Evolutionary conservation across 192 early-diverging fungal genomes (phyloP).

Genomic region (Gaertneriomyces sp.): DNA sequence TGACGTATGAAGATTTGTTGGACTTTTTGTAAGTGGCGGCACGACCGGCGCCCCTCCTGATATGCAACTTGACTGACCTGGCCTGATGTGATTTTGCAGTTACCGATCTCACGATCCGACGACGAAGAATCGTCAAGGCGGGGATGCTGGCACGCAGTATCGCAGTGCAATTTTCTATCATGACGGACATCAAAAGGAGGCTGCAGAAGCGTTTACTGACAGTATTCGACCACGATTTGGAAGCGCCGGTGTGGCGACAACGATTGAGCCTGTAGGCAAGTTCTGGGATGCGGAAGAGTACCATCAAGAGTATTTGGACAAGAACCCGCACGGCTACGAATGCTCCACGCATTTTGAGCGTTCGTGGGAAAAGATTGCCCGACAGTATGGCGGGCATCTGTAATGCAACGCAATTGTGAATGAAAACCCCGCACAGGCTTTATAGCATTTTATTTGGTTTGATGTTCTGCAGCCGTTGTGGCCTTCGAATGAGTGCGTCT

Average conservation of each 20-base stretch:
- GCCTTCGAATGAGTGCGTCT: too few species aligned
- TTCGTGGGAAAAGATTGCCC: constrained; percentile 43
- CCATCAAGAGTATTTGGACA: constrained; percentile 62
- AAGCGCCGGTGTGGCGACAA: constrained; percentile 52
- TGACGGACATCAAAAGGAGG: constrained; percentile 63
- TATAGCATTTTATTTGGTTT: too few species aligned
- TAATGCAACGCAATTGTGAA: too few species aligned
- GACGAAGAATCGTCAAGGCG: constrained; percentile 76
- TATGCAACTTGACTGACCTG: too few species aligned
- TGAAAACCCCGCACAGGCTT: too few species aligned
- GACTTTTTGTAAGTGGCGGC: constrained; percentile 68
- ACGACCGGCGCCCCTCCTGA: too few species aligned
- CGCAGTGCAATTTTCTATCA: constrained; percentile 85
- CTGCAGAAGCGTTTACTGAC: constrained; percentile 68
- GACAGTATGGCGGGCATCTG: constrained; percentile 26
- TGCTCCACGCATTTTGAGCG: constrained; percentile 54
- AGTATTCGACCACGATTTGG: constrained; percentile 54
- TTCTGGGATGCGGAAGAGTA: constrained; percentile 81
- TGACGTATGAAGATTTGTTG: constrained; percentile 70
- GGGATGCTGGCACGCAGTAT: constrained; percentile 83
- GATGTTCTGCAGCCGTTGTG: too few species aligned
- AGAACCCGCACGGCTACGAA: constrained; percentile 75
- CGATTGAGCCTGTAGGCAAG: constrained; percentile 62
- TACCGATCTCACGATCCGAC: constrained; percentile 73
- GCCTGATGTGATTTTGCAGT: constrained; percentile 33